Evolutionary conservation across 495 filamentous ascomycete genomes (phyloP).

Genomic region (Penicillium simplicissimum): DNA sequence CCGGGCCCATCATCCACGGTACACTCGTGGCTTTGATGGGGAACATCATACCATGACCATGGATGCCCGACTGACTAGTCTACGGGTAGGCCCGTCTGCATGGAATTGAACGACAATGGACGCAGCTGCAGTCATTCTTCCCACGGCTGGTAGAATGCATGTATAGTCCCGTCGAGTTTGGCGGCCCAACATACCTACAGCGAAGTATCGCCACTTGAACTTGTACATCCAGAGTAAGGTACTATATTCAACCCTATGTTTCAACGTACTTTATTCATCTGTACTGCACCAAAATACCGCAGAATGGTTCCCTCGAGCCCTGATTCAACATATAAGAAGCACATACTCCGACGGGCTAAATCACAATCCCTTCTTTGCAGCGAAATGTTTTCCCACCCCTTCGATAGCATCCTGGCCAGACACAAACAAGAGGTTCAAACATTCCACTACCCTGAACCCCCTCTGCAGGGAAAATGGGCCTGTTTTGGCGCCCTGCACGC

Average conservation of each 20-base stretch:
- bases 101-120: conserved; percentile 9
- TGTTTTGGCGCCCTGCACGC: conserved; percentile 15
- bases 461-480: conserved; percentile 7
- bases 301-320: background rate
- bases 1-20: conserved; percentile 14
- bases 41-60: conserved; percentile 9
- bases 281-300: background rate
- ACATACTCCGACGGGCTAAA: background rate
- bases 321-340: background rate
- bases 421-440: background rate
- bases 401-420: background rate
- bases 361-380: background rate
- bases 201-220: background rate
- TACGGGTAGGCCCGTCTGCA: conserved; percentile 25
- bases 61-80: conserved; percentile 26
- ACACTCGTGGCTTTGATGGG: conserved; percentile 1
- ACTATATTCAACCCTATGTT: background rate
- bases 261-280: background rate
- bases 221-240: background rate
- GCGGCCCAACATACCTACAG: background rate
- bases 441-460: background rate
- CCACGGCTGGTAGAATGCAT: background rate
- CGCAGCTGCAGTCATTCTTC: background rate
- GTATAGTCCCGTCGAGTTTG: background rate
- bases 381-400: background rate